A percentile compares a stretch with the other conserved stretches of the same genome.
Conservation (phyloP, 352 stramenopile genomes). For the Pythium dissimile region DNA sequence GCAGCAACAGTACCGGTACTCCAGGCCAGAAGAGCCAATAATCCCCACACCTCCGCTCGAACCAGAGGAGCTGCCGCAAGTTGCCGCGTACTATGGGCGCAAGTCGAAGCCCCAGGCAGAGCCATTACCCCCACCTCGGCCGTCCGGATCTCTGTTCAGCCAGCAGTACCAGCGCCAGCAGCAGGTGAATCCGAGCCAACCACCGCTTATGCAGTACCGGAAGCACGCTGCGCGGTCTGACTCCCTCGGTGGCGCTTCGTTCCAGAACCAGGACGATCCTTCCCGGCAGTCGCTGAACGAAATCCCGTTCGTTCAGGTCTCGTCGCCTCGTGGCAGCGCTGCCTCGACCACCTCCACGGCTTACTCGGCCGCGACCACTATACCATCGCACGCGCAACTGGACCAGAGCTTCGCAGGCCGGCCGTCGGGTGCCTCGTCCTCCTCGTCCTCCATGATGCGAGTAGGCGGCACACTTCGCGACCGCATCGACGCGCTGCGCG, state of each 20-base stretch:
- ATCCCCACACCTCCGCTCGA: constrained; percentile 2
- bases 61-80: constrained; percentile 16
- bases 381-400: constrained; percentile 7
- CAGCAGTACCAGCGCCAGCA: constrained; percentile 16
- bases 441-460: constrained; percentile 18
- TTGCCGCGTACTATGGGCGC: constrained; percentile 20
- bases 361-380: neutral
- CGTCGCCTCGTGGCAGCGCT: constrained; percentile 27
- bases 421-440: constrained; percentile 12
- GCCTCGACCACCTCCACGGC: constrained; percentile 24
- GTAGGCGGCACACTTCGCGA: constrained; percentile 41
- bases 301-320: constrained; percentile 40
- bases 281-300: neutral
- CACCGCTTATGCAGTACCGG: constrained; percentile 21
- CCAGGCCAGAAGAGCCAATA: neutral
- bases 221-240: constrained; percentile 5
- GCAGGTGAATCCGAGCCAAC: constrained; percentile 11
- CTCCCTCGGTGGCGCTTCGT: constrained; percentile 17
- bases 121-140: neutral
- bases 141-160: neutral
- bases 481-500: constrained; percentile 57
- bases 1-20: constrained; percentile 19
- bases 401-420: constrained; percentile 4
- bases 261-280: constrained; percentile 21
- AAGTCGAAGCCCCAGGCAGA: constrained; percentile 3